Base-by-base conservation (phyloP, 169 alveolate genomes). In the Cryptosporidium meleagridis region DNA sequence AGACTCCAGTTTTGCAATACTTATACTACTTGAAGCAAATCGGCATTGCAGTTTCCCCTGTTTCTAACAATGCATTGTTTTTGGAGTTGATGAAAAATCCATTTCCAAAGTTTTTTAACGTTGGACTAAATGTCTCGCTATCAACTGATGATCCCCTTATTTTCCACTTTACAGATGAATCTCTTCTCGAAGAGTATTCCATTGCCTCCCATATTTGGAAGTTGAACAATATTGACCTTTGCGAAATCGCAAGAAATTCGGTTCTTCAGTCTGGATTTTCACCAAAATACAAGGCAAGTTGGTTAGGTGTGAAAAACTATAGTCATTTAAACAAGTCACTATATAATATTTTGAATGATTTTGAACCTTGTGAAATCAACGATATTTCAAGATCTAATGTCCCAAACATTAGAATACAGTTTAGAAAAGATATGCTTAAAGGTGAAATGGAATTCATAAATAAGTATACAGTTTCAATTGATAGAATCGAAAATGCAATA, bases 71-170 rank as follows among this genome's bases (percentile, higher is more conserved):
- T 72, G 97, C 96, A 80, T 94, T 96, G 31, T 85, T 89, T 67
- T 58, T 95, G 33, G 86, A 65, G 70, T 67, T 91, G 73, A 95
- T 92, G 65, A 95, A 95, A 91, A 95, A 93, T 75, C 99, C 99
- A 10, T 96, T 97, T 67, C 92, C 85, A 69, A 91, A 91, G 31
- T 97, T 95, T 92, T 96, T 96, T 92, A 70, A 92, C 85, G 92
- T 94, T 53, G 99, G 99, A 35, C 87, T 97, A 35, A 97, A 96
- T 85, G 98, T 96, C 10, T 92, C 98, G 31, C 71, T 97, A 18
- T 96, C 98, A 39, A 96, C 98, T 14, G 99, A 97, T 85, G 99
- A 97, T 85, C 99, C 99, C 7, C 86, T 97, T 69, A 96, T 96
- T 94, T 93, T 97, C 85, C 99, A 96, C 86, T 91, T 95, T 69